Percentiles rank a stretch among this genome's conserved stretches.
Conservation (phyloP, 2,329 filamentous ascomycete genomes). For the Pestalotiopsis sp. region DNA sequence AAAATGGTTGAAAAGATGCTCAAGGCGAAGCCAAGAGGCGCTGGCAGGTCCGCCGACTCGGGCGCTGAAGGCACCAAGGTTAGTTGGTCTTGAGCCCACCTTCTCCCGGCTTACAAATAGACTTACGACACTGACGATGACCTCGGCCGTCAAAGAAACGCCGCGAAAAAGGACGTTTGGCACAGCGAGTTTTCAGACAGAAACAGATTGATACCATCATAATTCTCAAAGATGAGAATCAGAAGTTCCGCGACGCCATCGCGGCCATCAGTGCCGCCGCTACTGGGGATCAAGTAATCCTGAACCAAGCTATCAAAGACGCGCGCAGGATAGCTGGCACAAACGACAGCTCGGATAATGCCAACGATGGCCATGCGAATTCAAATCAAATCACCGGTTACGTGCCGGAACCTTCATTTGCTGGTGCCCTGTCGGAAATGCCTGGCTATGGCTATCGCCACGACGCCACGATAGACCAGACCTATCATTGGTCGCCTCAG, state of each 20-base stretch:
- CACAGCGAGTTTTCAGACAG: conserved; percentile 9
- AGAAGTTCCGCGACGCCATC: conserved; percentile 2
- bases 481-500: neutral
- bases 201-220: conserved; percentile 9
- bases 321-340: neutral
- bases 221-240: conserved; percentile 1
- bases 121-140: neutral
- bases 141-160: neutral
- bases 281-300: neutral
- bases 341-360: neutral
- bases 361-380: accelerated
- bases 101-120: neutral
- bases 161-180: conserved; percentile 1
- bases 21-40: neutral
- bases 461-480: neutral
- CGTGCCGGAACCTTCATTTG: neutral
- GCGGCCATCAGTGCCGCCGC: neutral
- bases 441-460: neutral
- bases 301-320: neutral
- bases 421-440: accelerated
- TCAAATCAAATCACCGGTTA: neutral
- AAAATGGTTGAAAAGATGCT: neutral
- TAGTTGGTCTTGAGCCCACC: neutral
- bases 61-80: neutral
- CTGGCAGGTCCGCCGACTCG: neutral